Evolutionary conservation across 306 rosid genomes (phyloP).

Genomic region (Comarum palustre): DNA sequence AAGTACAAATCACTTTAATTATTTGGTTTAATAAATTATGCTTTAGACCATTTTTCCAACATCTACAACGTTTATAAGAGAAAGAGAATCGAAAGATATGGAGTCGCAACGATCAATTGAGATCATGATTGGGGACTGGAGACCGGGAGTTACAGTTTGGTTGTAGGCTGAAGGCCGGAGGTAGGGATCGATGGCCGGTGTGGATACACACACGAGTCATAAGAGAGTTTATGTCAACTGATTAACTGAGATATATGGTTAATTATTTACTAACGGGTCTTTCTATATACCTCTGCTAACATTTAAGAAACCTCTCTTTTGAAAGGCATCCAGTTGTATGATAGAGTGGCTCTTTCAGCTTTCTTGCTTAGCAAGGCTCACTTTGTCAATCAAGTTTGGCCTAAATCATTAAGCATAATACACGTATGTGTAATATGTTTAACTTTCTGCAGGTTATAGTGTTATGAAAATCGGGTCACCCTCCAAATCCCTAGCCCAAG

Average conservation of each 20-base stretch:
- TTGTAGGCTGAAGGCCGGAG: background rate
- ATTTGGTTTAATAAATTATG: too few species aligned
- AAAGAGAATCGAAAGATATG: background rate
- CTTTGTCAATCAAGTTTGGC: background rate
- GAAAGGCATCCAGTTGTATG: too few species aligned
- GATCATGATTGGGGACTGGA: background rate
- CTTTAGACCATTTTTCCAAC: too few species aligned
- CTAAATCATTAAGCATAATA: conserved; percentile 1
- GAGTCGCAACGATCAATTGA: background rate
- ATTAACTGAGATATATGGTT: background rate
- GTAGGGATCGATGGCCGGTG: background rate
- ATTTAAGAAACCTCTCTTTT: background rate
- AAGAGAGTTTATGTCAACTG: background rate
- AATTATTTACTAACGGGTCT: background rate
- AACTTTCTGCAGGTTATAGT: too few species aligned
- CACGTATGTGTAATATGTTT: too few species aligned
- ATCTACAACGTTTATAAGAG: too few species aligned
- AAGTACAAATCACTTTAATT: too few species aligned
- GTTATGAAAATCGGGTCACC: too few species aligned
- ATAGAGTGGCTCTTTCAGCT: background rate
- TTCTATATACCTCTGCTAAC: background rate
- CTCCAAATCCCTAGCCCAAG: too few species aligned
- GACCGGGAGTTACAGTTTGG: background rate
- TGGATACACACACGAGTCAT: background rate
- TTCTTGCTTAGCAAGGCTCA: background rate